Conservation (phyloP, 306 rosid species). For the Ceratonia siliqua region DNA sequence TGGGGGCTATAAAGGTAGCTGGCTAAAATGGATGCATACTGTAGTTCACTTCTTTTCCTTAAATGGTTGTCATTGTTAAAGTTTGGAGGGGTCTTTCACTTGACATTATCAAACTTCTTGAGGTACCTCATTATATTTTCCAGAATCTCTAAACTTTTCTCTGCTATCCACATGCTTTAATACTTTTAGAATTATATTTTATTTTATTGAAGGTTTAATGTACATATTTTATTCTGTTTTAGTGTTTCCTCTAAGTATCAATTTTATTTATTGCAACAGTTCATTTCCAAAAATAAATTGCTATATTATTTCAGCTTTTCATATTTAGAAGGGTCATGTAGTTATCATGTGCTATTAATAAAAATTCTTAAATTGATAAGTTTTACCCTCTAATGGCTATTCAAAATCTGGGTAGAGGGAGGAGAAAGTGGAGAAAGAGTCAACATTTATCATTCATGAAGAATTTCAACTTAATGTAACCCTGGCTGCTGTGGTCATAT, state of each 20-base stretch:
- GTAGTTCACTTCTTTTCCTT: conserved; percentile 48
- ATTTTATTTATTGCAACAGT: background rate
- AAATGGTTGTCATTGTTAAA: conserved; percentile 49
- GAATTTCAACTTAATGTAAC: background rate
- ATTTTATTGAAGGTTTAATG: background rate
- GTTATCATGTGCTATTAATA: background rate
- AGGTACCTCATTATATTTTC: conserved; percentile 50
- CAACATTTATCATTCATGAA: background rate
- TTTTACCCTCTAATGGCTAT: background rate
- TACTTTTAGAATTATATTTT: background rate
- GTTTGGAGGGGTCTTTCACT: conserved; percentile 56
- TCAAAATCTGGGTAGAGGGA: background rate
- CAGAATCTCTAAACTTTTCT: conserved; percentile 17
- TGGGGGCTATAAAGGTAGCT: conserved; percentile 68
- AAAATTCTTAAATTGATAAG: background rate
- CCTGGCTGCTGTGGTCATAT: background rate
- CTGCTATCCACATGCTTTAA: background rate
- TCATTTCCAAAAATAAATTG: too few species aligned
- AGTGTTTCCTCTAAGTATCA: background rate
- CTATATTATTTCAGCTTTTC: too few species aligned
- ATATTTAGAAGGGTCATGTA: background rate
- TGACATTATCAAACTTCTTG: conserved; percentile 46
- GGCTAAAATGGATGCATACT: conserved; percentile 51
- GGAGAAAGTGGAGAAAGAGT: background rate
- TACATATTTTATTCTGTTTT: background rate